phyloP scores from a whole-genome alignment of 176 grass and related monocot species.

The Cymbopogon citratus region DNA sequence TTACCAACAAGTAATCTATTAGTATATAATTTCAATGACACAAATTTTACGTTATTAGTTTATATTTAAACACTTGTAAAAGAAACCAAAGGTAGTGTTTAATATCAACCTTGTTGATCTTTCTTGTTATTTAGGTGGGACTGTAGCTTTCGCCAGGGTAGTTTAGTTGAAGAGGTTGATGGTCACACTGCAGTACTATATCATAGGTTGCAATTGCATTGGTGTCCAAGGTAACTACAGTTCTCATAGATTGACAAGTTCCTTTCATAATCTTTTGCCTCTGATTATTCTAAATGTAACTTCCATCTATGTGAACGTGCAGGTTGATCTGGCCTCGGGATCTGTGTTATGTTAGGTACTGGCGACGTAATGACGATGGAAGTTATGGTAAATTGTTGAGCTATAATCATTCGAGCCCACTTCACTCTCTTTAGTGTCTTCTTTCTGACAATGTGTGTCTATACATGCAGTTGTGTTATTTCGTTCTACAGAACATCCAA shows the following conservation, averaged over 20 bases:
- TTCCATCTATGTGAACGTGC: slow-evolving; percentile 22
- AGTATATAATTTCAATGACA: background rate
- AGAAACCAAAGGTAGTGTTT: background rate
- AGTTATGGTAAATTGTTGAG: slow-evolving; percentile 67
- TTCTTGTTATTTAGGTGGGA: slow-evolving; percentile 71
- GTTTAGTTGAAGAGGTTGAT: slow-evolving; percentile 96
- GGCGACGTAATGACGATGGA: slow-evolving; percentile 96
- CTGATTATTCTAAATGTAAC: background rate
- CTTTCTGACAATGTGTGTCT: slow-evolving; percentile 19
- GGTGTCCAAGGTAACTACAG: slow-evolving; percentile 68
- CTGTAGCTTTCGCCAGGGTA: slow-evolving; percentile 91
- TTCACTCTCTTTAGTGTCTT: slow-evolving; percentile 12
- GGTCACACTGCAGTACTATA: slow-evolving; percentile 86
- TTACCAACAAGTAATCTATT: background rate
- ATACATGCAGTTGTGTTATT: slow-evolving; percentile 75
- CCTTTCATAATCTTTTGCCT: background rate
- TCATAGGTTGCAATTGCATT: slow-evolving; percentile 80
- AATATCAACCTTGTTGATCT: background rate
- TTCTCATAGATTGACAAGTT: slow-evolving; percentile 1
- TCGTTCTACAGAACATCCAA: slow-evolving; percentile 76
- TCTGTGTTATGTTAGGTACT: slow-evolving; percentile 95
- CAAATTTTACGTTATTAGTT: background rate
- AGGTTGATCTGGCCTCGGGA: slow-evolving; percentile 95
- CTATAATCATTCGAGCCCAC: background rate
- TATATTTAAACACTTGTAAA: background rate